Evolutionary conservation across 1,139 yeast species (phyloP).

Genomic region (Saccharomyces hybrid): DNA sequence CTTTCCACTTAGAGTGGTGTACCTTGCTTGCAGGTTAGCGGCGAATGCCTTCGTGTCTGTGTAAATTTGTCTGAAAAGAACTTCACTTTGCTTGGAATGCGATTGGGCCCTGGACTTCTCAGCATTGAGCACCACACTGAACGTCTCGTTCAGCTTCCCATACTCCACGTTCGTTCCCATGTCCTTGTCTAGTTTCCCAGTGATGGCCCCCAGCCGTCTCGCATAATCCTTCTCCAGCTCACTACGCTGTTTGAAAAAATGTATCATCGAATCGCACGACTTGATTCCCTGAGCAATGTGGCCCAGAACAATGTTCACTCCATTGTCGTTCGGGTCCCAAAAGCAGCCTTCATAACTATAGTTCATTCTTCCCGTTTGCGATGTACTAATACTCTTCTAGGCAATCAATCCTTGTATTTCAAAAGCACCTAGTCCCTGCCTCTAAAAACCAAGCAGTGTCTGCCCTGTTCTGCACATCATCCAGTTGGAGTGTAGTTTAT

Average conservation of each 20-base stretch:
- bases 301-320: conserved; percentile 23
- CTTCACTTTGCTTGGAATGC: conserved; percentile 28
- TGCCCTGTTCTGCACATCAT: neutral
- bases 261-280: conserved; percentile 21
- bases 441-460: neutral
- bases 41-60: conserved; percentile 21
- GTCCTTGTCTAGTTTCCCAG: conserved; percentile 21
- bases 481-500: neutral
- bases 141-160: conserved; percentile 19
- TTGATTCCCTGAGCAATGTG: conserved; percentile 27
- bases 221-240: conserved; percentile 31
- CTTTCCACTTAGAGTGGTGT: conserved; percentile 74
- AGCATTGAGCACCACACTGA: conserved; percentile 13
- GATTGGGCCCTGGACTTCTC: conserved; percentile 26
- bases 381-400: neutral
- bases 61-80: conserved; percentile 22
- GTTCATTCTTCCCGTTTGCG: conserved; percentile 6
- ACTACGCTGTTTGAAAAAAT: conserved; percentile 24
- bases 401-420: neutral
- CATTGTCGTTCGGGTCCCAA: conserved; percentile 32
- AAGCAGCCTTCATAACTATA: conserved; percentile 29
- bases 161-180: conserved; percentile 12
- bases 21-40: conserved; percentile 31
- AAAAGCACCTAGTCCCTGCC: neutral
- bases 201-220: conserved; percentile 29